Percentiles rank a stretch among this genome's conserved stretches.
Conservation (phyloP, 768 basidiomycete genomes). For the Macrolepiota albuminosa region DNA sequence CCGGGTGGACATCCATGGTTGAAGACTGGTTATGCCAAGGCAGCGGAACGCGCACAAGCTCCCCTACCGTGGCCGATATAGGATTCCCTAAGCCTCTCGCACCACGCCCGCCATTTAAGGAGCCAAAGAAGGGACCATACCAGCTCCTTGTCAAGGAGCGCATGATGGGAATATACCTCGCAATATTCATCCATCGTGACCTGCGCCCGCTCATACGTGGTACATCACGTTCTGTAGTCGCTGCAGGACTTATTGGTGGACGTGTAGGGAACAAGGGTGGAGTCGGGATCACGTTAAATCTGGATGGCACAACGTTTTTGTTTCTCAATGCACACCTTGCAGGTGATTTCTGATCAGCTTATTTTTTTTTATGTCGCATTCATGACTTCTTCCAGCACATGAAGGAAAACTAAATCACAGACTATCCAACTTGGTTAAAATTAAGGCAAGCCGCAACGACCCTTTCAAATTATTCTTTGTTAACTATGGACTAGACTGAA, state of each 20-base stretch:
- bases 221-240: conserved; percentile 78
- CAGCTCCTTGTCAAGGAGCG: conserved; percentile 84
- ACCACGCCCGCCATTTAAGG: conserved; percentile 35
- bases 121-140: conserved; percentile 66
- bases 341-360: conserved; percentile 35
- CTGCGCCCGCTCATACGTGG: conserved; percentile 61
- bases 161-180: conserved; percentile 84
- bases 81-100: conserved; percentile 38
- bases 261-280: conserved; percentile 91
- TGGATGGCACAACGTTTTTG: conserved; percentile 77
- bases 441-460: conserved; percentile 51
- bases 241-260: conserved; percentile 87
- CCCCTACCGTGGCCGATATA: conserved; percentile 39
- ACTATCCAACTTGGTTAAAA: conserved; percentile 84
- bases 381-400: conserved; percentile 47
- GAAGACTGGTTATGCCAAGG: conserved; percentile 68
- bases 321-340: conserved; percentile 93
- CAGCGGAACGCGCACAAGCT: conserved; percentile 23
- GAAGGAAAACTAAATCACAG: conserved; percentile 73
- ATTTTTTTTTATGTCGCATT: background rate
- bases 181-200: conserved; percentile 72
- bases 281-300: conserved; percentile 83
- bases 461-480: background rate
- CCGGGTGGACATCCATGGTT: conserved; percentile 72
- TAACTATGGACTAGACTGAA: conserved; percentile 45